phyloP scores from a whole-genome alignment of 2,329 filamentous ascomycete species.

The Epichloe bromicola region DNA sequence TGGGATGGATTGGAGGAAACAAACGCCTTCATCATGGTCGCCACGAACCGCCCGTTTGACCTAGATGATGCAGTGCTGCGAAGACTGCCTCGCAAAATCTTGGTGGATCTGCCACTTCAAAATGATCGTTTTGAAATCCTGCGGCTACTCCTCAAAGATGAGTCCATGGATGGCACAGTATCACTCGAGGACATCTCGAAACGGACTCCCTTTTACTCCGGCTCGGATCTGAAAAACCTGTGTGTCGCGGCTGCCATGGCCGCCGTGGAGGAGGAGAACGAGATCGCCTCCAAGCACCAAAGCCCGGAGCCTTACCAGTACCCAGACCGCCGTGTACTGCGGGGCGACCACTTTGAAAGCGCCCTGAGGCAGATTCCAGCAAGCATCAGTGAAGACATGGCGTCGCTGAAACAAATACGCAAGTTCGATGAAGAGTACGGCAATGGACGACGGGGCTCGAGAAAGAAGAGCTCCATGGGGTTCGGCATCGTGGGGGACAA shows the following conservation, averaged over 20 bases:
- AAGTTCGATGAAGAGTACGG: slow-evolving; percentile 96
- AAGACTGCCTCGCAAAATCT: slow-evolving; percentile 57
- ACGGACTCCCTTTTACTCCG: slow-evolving; percentile 65
- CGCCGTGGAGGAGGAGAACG: slow-evolving; percentile 61
- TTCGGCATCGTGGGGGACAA: slow-evolving; percentile 36
- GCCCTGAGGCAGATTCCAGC: slow-evolving; percentile 82
- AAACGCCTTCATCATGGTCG: slow-evolving; percentile 94
- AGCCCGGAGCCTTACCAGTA: slow-evolving; percentile 41
- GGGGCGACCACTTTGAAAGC: slow-evolving; percentile 63
- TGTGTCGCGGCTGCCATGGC: slow-evolving; percentile 69
- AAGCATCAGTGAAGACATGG: slow-evolving; percentile 90
- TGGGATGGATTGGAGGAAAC: slow-evolving; percentile 84
- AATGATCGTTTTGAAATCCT: slow-evolving; percentile 56
- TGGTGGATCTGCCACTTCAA: slow-evolving; percentile 60
- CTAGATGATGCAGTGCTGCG: slow-evolving; percentile 78
- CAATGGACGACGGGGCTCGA: slow-evolving; percentile 57
- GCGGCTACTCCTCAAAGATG: slow-evolving; percentile 56
- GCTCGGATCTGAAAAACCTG: slow-evolving; percentile 72
- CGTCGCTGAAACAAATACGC: slow-evolving; percentile 67
- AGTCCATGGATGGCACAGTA: slow-evolving; percentile 48
- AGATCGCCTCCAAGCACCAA: slow-evolving; percentile 22
- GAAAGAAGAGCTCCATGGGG: slow-evolving; percentile 36
- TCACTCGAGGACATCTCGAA: slow-evolving; percentile 49
- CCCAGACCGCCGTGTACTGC: slow-evolving; percentile 44
- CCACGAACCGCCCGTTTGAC: slow-evolving; percentile 90